Evolutionary conservation across 1,284 basidiomycete genomes (phyloP).

Genomic region (Cryptococcus wingfieldii): DNA sequence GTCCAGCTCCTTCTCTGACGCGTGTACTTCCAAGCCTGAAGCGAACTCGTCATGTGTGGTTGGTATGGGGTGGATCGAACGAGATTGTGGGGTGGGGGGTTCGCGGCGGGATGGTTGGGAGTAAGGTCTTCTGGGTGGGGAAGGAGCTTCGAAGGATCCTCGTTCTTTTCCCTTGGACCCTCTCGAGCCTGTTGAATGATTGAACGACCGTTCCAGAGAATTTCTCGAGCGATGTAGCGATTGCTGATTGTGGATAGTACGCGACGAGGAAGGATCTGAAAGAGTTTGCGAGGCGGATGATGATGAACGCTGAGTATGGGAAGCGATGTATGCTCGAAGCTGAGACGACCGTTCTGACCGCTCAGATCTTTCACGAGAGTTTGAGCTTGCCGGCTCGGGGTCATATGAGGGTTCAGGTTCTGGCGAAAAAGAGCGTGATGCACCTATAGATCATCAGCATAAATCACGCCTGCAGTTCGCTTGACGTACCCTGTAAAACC

Average conservation of each 20-base stretch:
- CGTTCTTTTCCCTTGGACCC: no score
- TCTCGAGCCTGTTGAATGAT: no score
- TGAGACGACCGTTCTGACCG: not conserved
- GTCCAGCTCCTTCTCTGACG: conserved; percentile 33
- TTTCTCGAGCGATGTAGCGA: no score
- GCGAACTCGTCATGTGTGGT: conserved; percentile 32
- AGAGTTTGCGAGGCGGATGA: not conserved
- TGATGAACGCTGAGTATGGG: not conserved
- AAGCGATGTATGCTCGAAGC: conserved; percentile 5
- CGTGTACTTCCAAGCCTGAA: conserved; percentile 15
- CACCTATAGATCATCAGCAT: conserved; percentile 5
- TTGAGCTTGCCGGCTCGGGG: not conserved
- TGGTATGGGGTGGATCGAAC: conserved; percentile 26
- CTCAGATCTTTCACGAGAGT: not conserved
- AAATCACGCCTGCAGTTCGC: conserved; percentile 2
- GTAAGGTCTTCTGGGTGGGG: no score
- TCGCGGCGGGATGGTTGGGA: not conserved
- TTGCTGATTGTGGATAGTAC: no score
- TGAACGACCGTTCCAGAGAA: no score
- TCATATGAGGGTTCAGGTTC: not conserved
- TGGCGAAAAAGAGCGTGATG: conserved; percentile 12
- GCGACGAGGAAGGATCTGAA: not conserved
- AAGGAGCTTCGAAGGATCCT: no score
- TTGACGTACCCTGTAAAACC: conserved; percentile 14
- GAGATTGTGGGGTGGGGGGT: conserved; percentile 19